phyloP scores from a whole-genome alignment of 805 yeast species.

The Saccharomycopsis lassenensis region DNA sequence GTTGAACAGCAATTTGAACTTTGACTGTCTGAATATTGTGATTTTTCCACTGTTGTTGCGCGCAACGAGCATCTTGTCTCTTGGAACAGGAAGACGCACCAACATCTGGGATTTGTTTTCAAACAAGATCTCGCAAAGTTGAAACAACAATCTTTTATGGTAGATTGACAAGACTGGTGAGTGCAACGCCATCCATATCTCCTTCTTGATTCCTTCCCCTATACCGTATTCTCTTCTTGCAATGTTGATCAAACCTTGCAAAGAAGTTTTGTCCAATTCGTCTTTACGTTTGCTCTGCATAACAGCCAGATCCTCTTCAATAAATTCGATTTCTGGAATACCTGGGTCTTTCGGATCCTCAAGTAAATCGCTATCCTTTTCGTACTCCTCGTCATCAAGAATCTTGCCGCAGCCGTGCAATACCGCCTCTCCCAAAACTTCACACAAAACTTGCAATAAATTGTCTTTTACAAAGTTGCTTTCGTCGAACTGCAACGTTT shows the following conservation, averaged over 20 bases:
- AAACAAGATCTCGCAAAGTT: conserved; percentile 54
- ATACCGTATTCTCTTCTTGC: conserved; percentile 47
- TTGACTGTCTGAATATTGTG: conserved; percentile 27
- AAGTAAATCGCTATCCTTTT: too few species aligned
- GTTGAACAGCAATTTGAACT: conserved; percentile 15
- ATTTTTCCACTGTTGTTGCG: conserved; percentile 43
- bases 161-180: conserved; percentile 47
- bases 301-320: conserved; percentile 41
- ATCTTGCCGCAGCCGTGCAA: conserved; percentile 46
- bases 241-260: conserved; percentile 56
- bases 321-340: conserved; percentile 47
- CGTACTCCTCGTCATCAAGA: conserved; percentile 57
- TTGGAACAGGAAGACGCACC: conserved; percentile 59
- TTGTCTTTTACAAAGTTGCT: conserved; percentile 41
- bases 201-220: conserved; percentile 43
- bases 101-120: conserved; percentile 46
- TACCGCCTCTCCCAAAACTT: conserved; percentile 57
- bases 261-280: conserved; percentile 49
- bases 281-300: conserved; percentile 47
- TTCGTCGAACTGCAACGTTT: conserved; percentile 43
- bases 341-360: too few species aligned
- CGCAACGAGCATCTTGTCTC: conserved; percentile 56
- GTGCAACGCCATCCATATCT: conserved; percentile 63
- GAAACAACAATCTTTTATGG: conserved; percentile 53
- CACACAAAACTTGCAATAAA: conserved; percentile 36